Evolutionary conservation across 1,284 basidiomycete genomes (phyloP), one percentile per base, ranked within the genome.

Genomic region (Cryptococcus sp.): DNA sequence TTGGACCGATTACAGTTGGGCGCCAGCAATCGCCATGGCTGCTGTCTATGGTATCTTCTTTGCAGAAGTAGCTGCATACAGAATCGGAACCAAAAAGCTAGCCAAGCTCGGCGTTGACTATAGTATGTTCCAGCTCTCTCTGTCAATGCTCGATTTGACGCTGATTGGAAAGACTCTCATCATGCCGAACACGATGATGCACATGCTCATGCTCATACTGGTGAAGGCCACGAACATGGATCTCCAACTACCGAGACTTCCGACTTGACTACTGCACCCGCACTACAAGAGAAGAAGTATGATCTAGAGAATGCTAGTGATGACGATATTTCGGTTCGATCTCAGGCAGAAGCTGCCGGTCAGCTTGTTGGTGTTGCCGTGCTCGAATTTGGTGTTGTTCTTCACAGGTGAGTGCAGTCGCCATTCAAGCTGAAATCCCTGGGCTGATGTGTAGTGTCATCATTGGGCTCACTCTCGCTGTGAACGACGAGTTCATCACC

Each of bases 391-490:
- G 96, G 94, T 64, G 89, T 98, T 45, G 76, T 93, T 13, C 78
- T 98, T 55, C 92, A 96, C 70, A 64, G 61, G 54, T 87, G 82
- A 48, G 59, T n/a, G n/a, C n/a, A n/a, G n/a, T n/a, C n/a, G 81
- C 79, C 42, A 47, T 18, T 36, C 22, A 43, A 22, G 31, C 3
- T 4, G 18, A 19, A 11, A 31, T 45, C 34, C 3, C 45, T 85
- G 85, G 36, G 24, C 52, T 41, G 18, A 31, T n/a, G 40, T 32
- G 34, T n/a, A n/a, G n/a, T 66, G 69, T 97, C 40, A 82, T 98
- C 60, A 91, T 98, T 62, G 94, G 94, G 1, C 77, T 98, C 22
- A 98, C 94, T 0, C 83, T 98, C 44, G 92, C 91, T 19, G 90
- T 94, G 31, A 83, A 87, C 64, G 75, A 81, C 23, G 70, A 82